A percentile compares a stretch with the other conserved stretches of the same genome.
These are phyloP conservation scores for Suillus luteus DNA, from an alignment of 768 basidiomycete genomes.

Conservation along the genomic window DNA sequence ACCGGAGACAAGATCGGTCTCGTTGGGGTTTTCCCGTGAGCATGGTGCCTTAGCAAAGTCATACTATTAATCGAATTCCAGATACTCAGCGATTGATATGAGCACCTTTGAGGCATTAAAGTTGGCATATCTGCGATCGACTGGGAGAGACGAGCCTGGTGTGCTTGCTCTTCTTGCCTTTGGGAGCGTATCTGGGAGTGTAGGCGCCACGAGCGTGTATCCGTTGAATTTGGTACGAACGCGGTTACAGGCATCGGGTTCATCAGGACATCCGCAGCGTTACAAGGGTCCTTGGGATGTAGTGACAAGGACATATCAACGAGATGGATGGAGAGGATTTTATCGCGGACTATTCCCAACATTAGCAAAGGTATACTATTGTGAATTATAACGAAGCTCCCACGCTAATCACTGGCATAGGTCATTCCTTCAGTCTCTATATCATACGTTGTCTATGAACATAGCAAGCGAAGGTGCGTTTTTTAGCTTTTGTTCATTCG, in stretches of 20 bases:
- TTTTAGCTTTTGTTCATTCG: slow-evolving; percentile 11
- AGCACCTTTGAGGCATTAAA: slow-evolving; percentile 96
- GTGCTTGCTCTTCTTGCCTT: slow-evolving; percentile 86
- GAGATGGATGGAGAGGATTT: slow-evolving; percentile 92
- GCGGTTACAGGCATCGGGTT: slow-evolving; percentile 93
- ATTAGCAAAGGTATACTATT: slow-evolving; percentile 73
- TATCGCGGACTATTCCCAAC: slow-evolving; percentile 93
- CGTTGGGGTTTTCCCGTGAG: slow-evolving; percentile 93
- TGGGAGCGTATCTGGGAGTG: slow-evolving; percentile 90
- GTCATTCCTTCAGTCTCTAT: slow-evolving; percentile 97
- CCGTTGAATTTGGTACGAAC: slow-evolving; percentile 92
- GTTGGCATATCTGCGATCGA: slow-evolving; percentile 83
- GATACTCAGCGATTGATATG: slow-evolving; percentile 96
- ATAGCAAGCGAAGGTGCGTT: slow-evolving; percentile 74
- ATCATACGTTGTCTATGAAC: slow-evolving; percentile 93
- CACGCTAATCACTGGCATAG: slow-evolving; percentile 38
- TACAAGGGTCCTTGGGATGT: slow-evolving; percentile 93
- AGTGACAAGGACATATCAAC: slow-evolving; percentile 70
- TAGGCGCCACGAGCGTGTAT: slow-evolving; percentile 93
- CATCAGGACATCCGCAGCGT: slow-evolving; percentile 88
- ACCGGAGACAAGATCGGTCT: slow-evolving; percentile 73
- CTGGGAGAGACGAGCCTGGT: slow-evolving; percentile 87
- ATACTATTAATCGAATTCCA: slow-evolving; percentile 28
- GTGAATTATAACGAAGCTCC: not conserved
- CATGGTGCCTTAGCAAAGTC: slow-evolving; percentile 13